Conservation (phyloP, 2,329 filamentous ascomycete genomes). For the Teratosphaeria epicoccoides region DNA sequence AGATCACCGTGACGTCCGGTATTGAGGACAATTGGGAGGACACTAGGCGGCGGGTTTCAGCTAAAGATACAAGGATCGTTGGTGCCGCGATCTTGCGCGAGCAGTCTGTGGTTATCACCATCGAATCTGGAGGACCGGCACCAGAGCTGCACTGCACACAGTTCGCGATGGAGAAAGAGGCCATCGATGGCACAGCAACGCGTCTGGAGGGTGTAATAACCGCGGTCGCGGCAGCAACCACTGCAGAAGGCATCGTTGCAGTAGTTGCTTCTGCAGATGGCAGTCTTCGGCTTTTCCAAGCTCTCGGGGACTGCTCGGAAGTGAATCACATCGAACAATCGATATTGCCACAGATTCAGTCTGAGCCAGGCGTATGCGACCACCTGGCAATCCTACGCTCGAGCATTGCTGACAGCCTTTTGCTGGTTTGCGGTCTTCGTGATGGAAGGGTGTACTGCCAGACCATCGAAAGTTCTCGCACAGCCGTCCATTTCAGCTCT, state of each 20-base stretch:
- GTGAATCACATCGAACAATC: neutral
- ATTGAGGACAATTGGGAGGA: slow-evolving; percentile 21
- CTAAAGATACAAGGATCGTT: slow-evolving; percentile 10
- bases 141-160: neutral
- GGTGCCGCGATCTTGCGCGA: slow-evolving; percentile 14
- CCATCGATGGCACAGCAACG: neutral
- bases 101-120: neutral
- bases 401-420: neutral
- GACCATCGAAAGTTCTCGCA: slow-evolving; percentile 3
- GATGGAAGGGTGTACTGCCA: slow-evolving; percentile 19
- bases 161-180: neutral
- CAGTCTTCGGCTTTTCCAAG: neutral
- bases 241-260: neutral
- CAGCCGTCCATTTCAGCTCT: slow-evolving; percentile 3
- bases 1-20: slow-evolving; percentile 13
- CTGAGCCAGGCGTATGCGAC: slow-evolving; percentile 14
- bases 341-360: slow-evolving; percentile 1
- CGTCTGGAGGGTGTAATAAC: neutral
- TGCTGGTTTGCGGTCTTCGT: slow-evolving; percentile 20
- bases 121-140: neutral
- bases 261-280: neutral
- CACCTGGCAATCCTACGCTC: slow-evolving; percentile 12
- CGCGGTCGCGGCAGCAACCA: neutral
- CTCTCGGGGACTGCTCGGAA: neutral
- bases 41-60: slow-evolving; percentile 7